Base-by-base conservation (phyloP, 1,139 yeast genomes). In the Suhomyces bribrorum region DNA sequence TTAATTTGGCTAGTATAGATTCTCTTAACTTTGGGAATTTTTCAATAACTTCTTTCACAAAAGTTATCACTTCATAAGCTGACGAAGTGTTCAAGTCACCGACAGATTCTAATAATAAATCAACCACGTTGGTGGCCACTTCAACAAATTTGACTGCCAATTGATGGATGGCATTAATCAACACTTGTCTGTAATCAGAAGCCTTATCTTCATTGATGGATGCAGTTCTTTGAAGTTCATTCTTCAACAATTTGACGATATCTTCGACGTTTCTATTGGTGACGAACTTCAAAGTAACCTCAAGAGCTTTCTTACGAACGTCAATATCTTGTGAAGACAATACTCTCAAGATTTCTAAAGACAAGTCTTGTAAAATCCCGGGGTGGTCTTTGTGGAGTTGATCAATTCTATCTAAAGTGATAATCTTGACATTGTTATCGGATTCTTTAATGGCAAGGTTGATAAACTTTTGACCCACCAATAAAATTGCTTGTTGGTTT, bases 21-120 rank as follows among this genome's bases (percentile, higher is more conserved):
- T 73, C 66, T 57, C 96, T 81, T 49, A 88, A 74, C 44, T 81
- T 80, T 23, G 97, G 96, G 74, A 84, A 90, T 54, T 86, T 86
- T 62, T 90, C 97, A 46, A 90, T 87, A 37, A 90, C 96, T 61
- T 92, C 97, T 59, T 92, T 92, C 48, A 90, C 86, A 63, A 92
- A 92, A 12, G 84, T 66, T 42, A 94, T 79, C 34, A 92, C 95
- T 50, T 90, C 97, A 46, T 83, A 77, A 6, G 97, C 96, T n/a
- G 95, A 85, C 34, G 81, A 63, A 11, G 94, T 81, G 58, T 86
- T 84, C 59, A 92, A 77, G 41, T 89, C 96, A 36, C 86, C 81
- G 57, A 94, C 77, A 49, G 90, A 86, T 49, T 88, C 97, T 51
- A 94, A 74, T 53, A 94, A 72, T 55, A 94, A 72, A 49, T 88